Evolutionary conservation across 768 basidiomycete species (phyloP), one percentile per base, ranked within the genome.

Genomic region (Zangia roseola): DNA sequence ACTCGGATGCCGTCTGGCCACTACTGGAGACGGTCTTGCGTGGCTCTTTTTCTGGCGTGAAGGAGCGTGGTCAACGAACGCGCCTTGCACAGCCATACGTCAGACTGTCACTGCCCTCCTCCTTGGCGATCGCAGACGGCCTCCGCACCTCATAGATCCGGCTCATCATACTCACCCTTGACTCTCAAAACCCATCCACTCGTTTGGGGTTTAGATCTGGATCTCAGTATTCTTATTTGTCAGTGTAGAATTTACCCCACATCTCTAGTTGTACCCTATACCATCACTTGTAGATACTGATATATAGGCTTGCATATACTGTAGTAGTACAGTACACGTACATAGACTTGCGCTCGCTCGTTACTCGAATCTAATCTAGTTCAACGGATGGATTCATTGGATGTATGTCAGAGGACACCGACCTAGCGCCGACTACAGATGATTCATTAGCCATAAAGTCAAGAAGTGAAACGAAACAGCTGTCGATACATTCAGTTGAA

Each of bases 1-100:
- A 75, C 21, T 86, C 86, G 10, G 87, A 93, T 55, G 82, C 87
- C 60, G 84, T 93, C 47, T 91, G 90, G 90, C 89, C 88, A 1
- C 65, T 81, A 47, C 72, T 94, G n/a, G 88, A 91, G 45, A 65
- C 62, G 39, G 68, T 82, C 28, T 68, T 92, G 8, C 73, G 71
- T 40, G 63, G 69, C 23, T 65, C 76, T 2, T 86, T 85, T 61
- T 81, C 86, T 10, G 58, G 64, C 1, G 63, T 87, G 41, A 76
- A 73, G 50, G 79, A 82, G 65, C 77, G 78, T 10, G 23, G 36
- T n/a, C 34, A 46, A 37, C 60, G 56, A 34, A 40, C 43, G 23
- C 62, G 56, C 19, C 49, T 58, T 13, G 53, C 54, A 37, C 57
- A 54, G 8, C 53, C 56, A 17, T 57, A 47, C 26, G 52, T 62